Evolutionary conservation across 1,139 yeast genomes (phyloP), one percentile per base, ranked within the genome.

Genomic region (Kodamaea ohmeri): DNA sequence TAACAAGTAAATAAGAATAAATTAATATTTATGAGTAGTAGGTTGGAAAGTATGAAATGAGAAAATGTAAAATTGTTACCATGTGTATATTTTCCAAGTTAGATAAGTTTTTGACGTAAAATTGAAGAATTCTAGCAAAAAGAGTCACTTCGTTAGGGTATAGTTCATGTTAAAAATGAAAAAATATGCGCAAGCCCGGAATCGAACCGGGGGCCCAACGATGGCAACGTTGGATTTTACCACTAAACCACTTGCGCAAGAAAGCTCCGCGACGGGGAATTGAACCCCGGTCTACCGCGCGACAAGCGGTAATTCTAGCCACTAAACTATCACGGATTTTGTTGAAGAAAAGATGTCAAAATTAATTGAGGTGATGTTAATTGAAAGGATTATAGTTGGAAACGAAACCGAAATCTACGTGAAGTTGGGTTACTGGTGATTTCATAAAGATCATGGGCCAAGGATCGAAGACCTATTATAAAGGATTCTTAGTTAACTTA

Each of bases 261-360:
- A 29, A 44, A 42, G 52, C 79, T 74, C 78, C 78, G 78, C 73
- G 77, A 74, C 79, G 78, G 79, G 79, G 79, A 74, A 74, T 74
- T 71, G 80, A 74, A 74, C 79, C 80, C 80, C 78, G 80, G 78
- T 74, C 79, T 69, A 69, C 79, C 79, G 68, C 74, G 79, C 72
- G 74, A 64, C 70, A 65, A 64, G 62, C 69, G 70, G 68, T 54
- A 56, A 64, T 64, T 64, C 69, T 64, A 63, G 67, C 69, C 70
- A 63, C 68, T 64, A 64, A 63, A 64, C 70, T 63, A 64, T 64
- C 69, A 50, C 68, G 70, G 69, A 64, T 36, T 32, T 29, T 33
- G 16, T 28, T 26, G 31, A 12, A 25, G 18, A 25, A 20, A 18
- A 25, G n/a, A n/a, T n/a, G n/a, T n/a, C n/a, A n/a, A n/a, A n/a